Base-by-base conservation (phyloP, 768 basidiomycete species). In the Lepiota venenata region DNA sequence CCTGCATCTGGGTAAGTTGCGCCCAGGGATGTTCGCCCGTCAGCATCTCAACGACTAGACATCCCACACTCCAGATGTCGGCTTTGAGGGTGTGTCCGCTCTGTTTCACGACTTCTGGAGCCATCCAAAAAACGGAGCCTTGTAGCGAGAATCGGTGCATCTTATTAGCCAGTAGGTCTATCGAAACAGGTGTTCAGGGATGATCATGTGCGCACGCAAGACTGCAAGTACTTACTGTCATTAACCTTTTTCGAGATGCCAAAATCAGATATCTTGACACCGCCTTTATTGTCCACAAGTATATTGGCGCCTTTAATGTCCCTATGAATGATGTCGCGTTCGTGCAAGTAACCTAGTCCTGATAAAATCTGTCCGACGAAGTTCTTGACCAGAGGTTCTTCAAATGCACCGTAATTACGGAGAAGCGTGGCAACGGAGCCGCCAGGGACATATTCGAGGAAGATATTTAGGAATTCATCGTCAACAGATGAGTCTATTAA, bases 41-140 rank as follows among this genome's bases (percentile, higher is more conserved):
- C 51, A 97, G 75, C 94, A 98, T 98, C 69, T 98, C 94, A 11
- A 98, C 92, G 21, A 97, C 87, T 44, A 98, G 72, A 68, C 94
- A 96, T 1, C 94, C 94, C 1, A 98, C 87, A 66, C 91, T 92
- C 95, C 95, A 98, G 51, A 97, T 95, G 67, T 97, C 95, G 5
- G 94, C 93, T 64, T 95, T 95, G 56, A 77, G 80, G 9, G 93
- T 95, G 65, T 97, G 92, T 0, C 85, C 82, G 21, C 87, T 93
- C 73, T 99, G 97, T 65, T 95, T 95, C 56, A 98, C 97, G 16
- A 98, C 93, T 70, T 98, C 96, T 0, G 96, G 96, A 0, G 96
- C 96, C 96, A 98, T 98, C 96, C 96, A 98, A 71, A 97, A 98
- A 10, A 98, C 95, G 1, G 94, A 97, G 2, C 97, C 97, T 69